phyloP scores from a whole-genome alignment of 1,139 yeast genomes.

The Scheffersomyces titani region DNA sequence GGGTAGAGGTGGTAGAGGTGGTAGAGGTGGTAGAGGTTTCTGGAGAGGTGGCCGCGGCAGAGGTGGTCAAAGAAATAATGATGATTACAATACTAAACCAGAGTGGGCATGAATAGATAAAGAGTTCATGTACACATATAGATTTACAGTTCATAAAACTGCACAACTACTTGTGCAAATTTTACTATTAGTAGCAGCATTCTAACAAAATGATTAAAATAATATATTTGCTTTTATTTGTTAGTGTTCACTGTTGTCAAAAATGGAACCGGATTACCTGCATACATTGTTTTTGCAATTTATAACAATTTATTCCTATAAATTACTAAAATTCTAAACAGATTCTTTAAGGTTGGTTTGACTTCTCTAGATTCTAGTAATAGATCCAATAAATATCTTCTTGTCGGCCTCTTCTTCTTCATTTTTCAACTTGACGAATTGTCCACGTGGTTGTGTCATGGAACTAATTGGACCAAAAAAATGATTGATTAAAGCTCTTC shows the following conservation, averaged over 20 bases:
- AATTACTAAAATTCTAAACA: not conserved
- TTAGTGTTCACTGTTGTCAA: too few relatives aligned
- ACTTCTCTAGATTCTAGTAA: slow-evolving; percentile 15
- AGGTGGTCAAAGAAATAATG: slow-evolving; percentile 18
- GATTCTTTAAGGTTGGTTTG: not conserved
- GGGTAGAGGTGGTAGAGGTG: slow-evolving; percentile 28
- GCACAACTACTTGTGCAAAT: not conserved
- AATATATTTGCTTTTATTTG: too few relatives aligned
- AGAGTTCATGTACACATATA: not conserved
- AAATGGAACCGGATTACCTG: too few relatives aligned
- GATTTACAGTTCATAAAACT: not conserved
- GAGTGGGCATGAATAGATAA: slow-evolving; percentile 36
- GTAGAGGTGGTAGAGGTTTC: slow-evolving; percentile 28
- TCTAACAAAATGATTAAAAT: too few relatives aligned
- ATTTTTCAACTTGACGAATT: slow-evolving; percentile 20
- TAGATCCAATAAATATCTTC: slow-evolving; percentile 31
- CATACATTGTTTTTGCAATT: not conserved
- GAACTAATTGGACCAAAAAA: slow-evolving; percentile 31
- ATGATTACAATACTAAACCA: slow-evolving; percentile 33
- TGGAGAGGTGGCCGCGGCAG: slow-evolving; percentile 23
- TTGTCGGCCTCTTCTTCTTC: slow-evolving; percentile 25
- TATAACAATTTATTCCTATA: not conserved
- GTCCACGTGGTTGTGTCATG: slow-evolving; percentile 27
- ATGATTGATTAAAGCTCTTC: slow-evolving; percentile 26
- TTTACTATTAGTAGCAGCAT: too few relatives aligned